Evolutionary conservation across 106 monocot genomes (phyloP).

Genomic region (Iris macrosiphon): DNA sequence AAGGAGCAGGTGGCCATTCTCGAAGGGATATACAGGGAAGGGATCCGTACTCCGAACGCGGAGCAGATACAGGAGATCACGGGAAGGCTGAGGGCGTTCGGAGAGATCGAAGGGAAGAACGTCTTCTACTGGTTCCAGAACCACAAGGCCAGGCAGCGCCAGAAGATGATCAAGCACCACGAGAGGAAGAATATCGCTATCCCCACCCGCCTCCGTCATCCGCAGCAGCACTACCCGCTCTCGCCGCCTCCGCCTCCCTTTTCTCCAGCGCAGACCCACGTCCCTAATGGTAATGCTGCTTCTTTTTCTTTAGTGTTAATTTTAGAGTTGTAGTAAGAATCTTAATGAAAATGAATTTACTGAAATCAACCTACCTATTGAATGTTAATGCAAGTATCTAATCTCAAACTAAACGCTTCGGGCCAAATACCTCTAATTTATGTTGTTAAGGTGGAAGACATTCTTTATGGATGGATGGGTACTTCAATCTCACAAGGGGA

Average conservation of each 20-base stretch:
- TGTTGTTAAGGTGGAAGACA: too few species aligned
- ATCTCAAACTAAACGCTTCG: too few species aligned
- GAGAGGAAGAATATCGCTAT: constrained; percentile 47
- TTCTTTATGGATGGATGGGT: too few species aligned
- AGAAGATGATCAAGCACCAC: constrained; percentile 83
- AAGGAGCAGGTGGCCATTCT: constrained; percentile 78
- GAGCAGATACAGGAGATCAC: constrained; percentile 93
- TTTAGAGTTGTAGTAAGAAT: background rate
- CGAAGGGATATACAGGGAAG: constrained; percentile 64
- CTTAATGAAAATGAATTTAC: background rate
- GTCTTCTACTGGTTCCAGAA: constrained; percentile 99
- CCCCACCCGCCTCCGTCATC: constrained; percentile 16
- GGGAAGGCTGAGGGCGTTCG: constrained; percentile 49
- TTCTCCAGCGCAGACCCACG: background rate
- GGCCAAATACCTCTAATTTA: too few species aligned
- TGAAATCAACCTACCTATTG: too few species aligned
- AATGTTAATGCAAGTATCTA: too few species aligned
- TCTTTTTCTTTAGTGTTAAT: background rate
- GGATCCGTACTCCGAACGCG: constrained; percentile 70
- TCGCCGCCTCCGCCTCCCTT: constrained; percentile 1
- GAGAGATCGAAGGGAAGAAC: constrained; percentile 85
- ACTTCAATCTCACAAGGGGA: too few species aligned
- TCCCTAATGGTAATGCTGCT: constrained; percentile 3
- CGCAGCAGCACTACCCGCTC: constrained; percentile 2
- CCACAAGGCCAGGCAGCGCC: constrained; percentile 86